phyloP scores from a whole-genome alignment of 306 rosid genomes.

The Dalbergia cultrata region DNA sequence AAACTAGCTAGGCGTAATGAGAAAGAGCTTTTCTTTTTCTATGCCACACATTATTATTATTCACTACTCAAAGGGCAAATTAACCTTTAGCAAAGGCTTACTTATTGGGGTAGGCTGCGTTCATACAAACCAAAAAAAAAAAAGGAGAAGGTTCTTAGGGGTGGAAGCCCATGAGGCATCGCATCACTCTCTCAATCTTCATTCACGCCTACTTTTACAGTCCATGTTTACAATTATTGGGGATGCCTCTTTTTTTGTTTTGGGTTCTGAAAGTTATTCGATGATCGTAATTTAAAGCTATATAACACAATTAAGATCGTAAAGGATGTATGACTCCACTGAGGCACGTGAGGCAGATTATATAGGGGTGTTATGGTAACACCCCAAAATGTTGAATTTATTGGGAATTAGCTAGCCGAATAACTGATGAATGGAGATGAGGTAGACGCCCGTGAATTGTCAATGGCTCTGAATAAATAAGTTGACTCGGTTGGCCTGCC shows the following conservation, averaged over 20 bases:
- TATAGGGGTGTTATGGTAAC: not conserved
- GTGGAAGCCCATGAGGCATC: not conserved
- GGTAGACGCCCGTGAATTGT: too few relatives aligned
- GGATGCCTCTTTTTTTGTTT: not conserved
- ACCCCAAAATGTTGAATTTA: not conserved
- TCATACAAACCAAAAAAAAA: not conserved
- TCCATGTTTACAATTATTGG: not conserved
- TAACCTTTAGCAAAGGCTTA: not conserved
- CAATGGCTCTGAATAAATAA: too few relatives aligned
- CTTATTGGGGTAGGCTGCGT: not conserved
- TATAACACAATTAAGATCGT: too few relatives aligned
- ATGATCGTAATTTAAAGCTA: not conserved
- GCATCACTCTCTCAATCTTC: not conserved
- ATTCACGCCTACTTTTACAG: not conserved
- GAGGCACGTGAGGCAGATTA: not conserved
- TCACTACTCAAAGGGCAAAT: constrained; percentile 26
- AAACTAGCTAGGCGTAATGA: not conserved
- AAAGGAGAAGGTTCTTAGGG: not conserved
- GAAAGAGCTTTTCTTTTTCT: constrained; percentile 35
- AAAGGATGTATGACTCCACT: too few relatives aligned
- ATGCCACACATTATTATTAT: not conserved
- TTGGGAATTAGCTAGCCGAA: too few relatives aligned
- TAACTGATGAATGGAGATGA: too few relatives aligned
- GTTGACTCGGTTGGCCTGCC: too few relatives aligned
- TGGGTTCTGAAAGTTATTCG: not conserved